phyloP scores from a whole-genome alignment of 2,329 filamentous ascomycete genomes.

The Trichoderma cornu-damae region DNA sequence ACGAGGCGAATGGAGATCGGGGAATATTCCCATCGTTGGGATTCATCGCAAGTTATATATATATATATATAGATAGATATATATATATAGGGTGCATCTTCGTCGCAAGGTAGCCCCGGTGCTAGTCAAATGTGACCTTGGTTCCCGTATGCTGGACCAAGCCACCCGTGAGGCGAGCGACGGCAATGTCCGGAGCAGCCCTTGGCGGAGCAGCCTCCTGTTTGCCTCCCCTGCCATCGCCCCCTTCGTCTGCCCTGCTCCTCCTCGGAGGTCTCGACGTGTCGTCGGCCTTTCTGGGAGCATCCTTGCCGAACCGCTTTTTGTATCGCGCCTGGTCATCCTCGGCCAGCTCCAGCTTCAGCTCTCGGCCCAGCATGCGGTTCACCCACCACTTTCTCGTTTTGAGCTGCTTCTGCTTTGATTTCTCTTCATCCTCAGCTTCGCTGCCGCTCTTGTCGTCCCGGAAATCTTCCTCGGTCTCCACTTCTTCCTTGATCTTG shows the following conservation, averaged over 20 bases:
- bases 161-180: conserved; percentile 66
- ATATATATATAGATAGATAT: not conserved
- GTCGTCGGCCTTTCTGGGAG: conserved; percentile 37
- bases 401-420: conserved; percentile 49
- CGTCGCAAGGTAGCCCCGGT: conserved; percentile 5
- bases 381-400: conserved; percentile 79
- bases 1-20: not conserved
- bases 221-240: conserved; percentile 20
- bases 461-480: conserved; percentile 58
- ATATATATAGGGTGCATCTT: conserved; percentile 17
- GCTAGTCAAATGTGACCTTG: conserved; percentile 74
- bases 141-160: conserved; percentile 75
- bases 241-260: conserved; percentile 32
- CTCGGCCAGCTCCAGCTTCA: conserved; percentile 91
- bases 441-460: conserved; percentile 38
- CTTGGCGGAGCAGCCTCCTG: conserved; percentile 34
- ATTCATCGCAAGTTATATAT: not conserved
- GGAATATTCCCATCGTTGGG: not conserved
- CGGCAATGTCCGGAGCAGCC: conserved; percentile 43
- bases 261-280: conserved; percentile 29
- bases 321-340: conserved; percentile 85
- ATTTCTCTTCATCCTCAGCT: conserved; percentile 41
- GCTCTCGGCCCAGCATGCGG: conserved; percentile 67
- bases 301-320: conserved; percentile 83
- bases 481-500: conserved; percentile 60